Conservation (phyloP, 441 rosid species). For the Arabidopsis hybrid region DNA sequence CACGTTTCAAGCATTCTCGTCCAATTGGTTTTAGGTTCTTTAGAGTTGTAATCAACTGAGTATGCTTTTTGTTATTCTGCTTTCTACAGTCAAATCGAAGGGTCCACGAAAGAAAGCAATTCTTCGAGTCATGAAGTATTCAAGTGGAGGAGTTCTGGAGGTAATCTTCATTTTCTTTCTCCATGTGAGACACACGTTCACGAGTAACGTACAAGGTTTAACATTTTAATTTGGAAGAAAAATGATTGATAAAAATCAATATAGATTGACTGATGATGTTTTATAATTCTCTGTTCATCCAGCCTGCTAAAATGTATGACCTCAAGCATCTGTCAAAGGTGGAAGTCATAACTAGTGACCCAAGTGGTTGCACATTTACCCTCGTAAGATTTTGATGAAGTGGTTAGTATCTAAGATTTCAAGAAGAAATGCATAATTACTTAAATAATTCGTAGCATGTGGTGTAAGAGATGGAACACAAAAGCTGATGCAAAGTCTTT, state of each 20-base stretch:
- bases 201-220: not conserved
- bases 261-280: constrained; percentile 29
- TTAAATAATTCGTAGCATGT: not conserved
- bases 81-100: constrained; percentile 76
- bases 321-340: constrained; percentile 95
- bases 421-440: not conserved
- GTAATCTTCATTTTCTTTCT: constrained; percentile 49
- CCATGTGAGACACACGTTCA: not conserved
- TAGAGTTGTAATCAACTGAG: not conserved
- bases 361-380: constrained; percentile 98
- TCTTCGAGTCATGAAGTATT: constrained; percentile 94
- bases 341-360: constrained; percentile 96
- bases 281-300: constrained; percentile 42
- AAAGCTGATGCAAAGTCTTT: too few relatives aligned
- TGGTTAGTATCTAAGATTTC: not conserved
- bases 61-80: constrained; percentile 7
- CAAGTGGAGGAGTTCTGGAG: constrained; percentile 98
- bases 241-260: not conserved
- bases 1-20: constrained; percentile 1
- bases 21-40: not conserved
- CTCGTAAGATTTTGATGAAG: constrained; percentile 57
- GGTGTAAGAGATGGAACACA: constrained; percentile 1
- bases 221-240: too few relatives aligned
- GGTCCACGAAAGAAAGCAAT: constrained; percentile 75
- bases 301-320: constrained; percentile 97